phyloP scores from a whole-genome alignment of 1,284 basidiomycete species.

The Ustilago xerochloae region DNA sequence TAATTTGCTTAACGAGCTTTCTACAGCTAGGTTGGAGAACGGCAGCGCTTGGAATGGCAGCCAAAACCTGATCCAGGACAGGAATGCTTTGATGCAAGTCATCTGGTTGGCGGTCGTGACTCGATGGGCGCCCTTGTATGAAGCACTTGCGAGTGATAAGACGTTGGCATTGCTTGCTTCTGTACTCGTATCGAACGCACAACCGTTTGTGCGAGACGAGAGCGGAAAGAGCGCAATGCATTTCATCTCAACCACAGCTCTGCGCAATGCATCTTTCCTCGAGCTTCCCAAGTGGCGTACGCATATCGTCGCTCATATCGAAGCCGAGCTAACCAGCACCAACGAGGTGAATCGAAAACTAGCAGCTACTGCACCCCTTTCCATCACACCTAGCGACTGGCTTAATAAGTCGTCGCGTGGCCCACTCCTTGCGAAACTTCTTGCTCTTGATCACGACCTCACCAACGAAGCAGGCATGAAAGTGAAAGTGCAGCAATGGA shows the following conservation, averaged over 20 bases:
- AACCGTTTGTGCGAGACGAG: too few relatives aligned
- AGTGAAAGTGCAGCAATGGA: slow-evolving; percentile 4
- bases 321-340: slow-evolving; percentile 2
- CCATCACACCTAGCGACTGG: slow-evolving; percentile 32
- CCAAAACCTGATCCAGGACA: background rate
- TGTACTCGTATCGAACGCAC: slow-evolving; percentile 5
- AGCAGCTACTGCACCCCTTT: slow-evolving; percentile 17
- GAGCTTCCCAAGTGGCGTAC: slow-evolving; percentile 48
- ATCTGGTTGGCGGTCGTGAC: slow-evolving; percentile 49
- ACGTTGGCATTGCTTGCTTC: slow-evolving; percentile 18
- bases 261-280: slow-evolving; percentile 48
- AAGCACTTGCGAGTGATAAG: slow-evolving; percentile 10
- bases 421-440: slow-evolving; percentile 15
- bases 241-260: slow-evolving; percentile 20
- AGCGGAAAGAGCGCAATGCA: slow-evolving; percentile 5
- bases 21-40: background rate
- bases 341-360: slow-evolving; percentile 5
- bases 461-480: background rate
- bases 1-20: slow-evolving; percentile 8
- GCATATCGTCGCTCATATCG: slow-evolving; percentile 17
- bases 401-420: slow-evolving; percentile 27
- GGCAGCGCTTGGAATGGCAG: slow-evolving; percentile 19
- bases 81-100: slow-evolving; percentile 26
- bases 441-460: slow-evolving; percentile 24
- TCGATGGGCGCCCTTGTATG: slow-evolving; percentile 44